phyloP scores from a whole-genome alignment of 2,329 filamentous ascomycete genomes.

The Emergomyces orientalis region DNA sequence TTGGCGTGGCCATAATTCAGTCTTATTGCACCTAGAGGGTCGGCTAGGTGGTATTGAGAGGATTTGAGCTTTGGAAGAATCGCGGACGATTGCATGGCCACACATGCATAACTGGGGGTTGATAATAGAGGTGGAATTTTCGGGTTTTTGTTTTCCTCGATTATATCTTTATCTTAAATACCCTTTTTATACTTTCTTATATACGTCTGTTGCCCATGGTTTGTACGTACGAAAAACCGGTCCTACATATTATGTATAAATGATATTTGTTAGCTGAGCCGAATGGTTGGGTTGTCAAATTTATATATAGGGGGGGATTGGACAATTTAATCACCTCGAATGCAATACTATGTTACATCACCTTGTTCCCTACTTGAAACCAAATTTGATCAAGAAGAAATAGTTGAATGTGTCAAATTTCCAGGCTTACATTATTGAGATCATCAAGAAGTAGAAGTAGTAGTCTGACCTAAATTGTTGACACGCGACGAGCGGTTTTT shows the following conservation, averaged over 20 bases:
- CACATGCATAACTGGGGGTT: not conserved
- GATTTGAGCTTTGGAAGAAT: not conserved
- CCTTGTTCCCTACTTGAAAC: not conserved
- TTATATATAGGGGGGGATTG: not conserved
- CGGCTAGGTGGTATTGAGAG: not conserved
- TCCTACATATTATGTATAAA: not conserved
- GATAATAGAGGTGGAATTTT: not conserved
- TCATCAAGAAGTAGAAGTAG: too few species aligned
- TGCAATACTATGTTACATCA: not conserved
- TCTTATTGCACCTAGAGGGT: not conserved
- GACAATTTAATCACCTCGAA: not conserved
- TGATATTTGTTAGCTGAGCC: not conserved
- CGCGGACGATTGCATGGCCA: not conserved
- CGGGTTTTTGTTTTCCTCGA: not conserved
- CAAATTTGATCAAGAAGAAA: not conserved
- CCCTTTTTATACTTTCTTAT: not conserved
- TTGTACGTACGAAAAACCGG: not conserved
- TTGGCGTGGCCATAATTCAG: constrained; percentile 1
- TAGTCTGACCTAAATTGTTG: too few species aligned
- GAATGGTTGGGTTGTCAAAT: not conserved
- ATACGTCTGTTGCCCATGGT: not conserved
- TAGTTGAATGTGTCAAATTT: not conserved
- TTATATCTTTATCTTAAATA: not conserved
- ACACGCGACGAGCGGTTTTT: not conserved
- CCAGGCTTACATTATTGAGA: not conserved